Evolutionary conservation across 257 asterid species (phyloP).

Genomic region (Verbascum thapsus): DNA sequence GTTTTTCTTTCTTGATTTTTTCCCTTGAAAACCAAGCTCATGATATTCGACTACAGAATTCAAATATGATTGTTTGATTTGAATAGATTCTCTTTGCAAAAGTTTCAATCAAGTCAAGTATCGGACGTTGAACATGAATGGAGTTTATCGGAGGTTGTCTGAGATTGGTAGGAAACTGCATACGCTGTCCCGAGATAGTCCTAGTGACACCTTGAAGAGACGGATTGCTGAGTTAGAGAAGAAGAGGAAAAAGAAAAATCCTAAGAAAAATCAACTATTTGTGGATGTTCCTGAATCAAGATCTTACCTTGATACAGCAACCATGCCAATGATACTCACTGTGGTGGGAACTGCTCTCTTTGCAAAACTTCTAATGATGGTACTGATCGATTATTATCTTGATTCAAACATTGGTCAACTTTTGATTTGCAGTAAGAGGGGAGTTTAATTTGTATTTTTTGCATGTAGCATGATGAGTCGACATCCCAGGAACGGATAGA

Average conservation of each 20-base stretch:
- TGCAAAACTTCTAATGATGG: constrained; percentile 90
- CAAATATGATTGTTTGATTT: too few species aligned
- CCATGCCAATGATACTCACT: constrained; percentile 80
- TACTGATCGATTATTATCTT: constrained; percentile 24
- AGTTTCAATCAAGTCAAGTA: too few species aligned
- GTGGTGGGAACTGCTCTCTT: constrained; percentile 74
- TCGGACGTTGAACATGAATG: constrained; percentile 46
- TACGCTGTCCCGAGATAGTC: constrained; percentile 49
- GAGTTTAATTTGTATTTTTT: constrained; percentile 24
- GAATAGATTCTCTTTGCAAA: too few species aligned
- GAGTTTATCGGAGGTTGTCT: constrained; percentile 38
- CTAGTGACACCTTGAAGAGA: constrained; percentile 70
- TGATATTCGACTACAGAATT: too few species aligned
- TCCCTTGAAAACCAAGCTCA: too few species aligned
- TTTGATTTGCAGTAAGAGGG: constrained; percentile 4
- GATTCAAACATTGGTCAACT: neutral
- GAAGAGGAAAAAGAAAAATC: constrained; percentile 48
- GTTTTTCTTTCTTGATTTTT: too few species aligned
- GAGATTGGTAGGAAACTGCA: constrained; percentile 53
- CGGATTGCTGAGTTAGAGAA: constrained; percentile 52
- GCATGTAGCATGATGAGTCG: constrained; percentile 80
- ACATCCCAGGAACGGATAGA: constrained; percentile 74
- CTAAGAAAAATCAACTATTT: constrained; percentile 51
- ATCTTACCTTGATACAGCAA: constrained; percentile 71
- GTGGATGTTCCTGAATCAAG: constrained; percentile 79